Base-by-base conservation (phyloP, 75 land plant species). In the Picea sitchensis region DNA sequence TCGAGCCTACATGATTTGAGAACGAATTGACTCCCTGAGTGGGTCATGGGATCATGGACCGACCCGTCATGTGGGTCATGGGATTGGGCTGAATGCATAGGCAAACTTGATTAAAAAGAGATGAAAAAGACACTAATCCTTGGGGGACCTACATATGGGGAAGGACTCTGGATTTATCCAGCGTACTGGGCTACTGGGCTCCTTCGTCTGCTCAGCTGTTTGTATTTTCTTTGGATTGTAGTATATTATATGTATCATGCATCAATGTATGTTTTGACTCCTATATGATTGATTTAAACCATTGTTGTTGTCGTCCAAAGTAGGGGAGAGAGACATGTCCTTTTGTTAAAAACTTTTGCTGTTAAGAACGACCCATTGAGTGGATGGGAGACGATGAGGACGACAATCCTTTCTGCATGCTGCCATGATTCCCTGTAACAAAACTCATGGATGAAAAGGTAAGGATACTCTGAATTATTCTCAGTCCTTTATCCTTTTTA, bases 381-480 rank as follows among this genome's bases (percentile, higher is more conserved):
- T 51, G 54, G 54, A 51, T 51, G 54, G 54, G 8, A 51, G 54
- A 47, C 73, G 23, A 71, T 18, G 73, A 71, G 11, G 9, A 44
- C n/a, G 21, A 44, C 44, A 32, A 38, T 15, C 34, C 73, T 13
- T 11, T 71, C 51, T 44, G 73, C 54, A 71, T 71, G 54, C 23
- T 71, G 54, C 73, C 41, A 12, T 44, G 73, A 71, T 71, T 71
- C 73, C 73, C n/a, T 71, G 73, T 71, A 21, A 71, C 73, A 71
- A 1, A 71, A 38, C 44, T 44, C 8, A 44, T 44, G 23, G 20
- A 44, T 71, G 36, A 4, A 32, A 14, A 67, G 44, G 71, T 67
- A 67, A 67, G 31, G 54, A 71, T 71, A 20, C 23, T 44, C 13
- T 41, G 41, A 44, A 44, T 44, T 38, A 71, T 71, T 6, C 44